These are phyloP conservation scores for Globisporangium perplexum DNA, from an alignment of 352 stramenopile genomes.

Conservation along the genomic window DNA sequence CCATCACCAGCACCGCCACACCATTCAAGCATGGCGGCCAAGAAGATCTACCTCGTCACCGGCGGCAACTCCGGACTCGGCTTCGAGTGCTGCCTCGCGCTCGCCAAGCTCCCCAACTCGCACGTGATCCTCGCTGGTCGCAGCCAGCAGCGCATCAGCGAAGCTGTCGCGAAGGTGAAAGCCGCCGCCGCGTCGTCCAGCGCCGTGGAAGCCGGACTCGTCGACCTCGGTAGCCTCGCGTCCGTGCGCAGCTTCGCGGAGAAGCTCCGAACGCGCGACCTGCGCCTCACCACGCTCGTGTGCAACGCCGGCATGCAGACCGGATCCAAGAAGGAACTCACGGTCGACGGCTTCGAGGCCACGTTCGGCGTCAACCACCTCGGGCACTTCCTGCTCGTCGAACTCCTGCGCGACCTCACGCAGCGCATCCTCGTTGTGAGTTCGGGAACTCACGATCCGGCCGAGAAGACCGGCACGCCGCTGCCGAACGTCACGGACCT, in stretches of 20 bases:
- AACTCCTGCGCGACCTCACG: slow-evolving; percentile 15
- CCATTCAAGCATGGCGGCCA: slow-evolving; percentile 1
- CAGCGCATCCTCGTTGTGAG: slow-evolving; percentile 20
- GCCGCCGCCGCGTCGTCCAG: slow-evolving; percentile 3
- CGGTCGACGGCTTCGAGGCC: slow-evolving; percentile 28
- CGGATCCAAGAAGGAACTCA: slow-evolving; percentile 10
- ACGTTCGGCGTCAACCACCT: slow-evolving; percentile 38
- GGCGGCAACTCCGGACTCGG: slow-evolving; percentile 27
- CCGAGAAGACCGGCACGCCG: slow-evolving; percentile 12
- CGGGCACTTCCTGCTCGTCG: slow-evolving; percentile 30
- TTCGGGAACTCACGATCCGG: slow-evolving; percentile 24
- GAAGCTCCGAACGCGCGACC: slow-evolving; percentile 10
- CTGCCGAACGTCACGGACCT: slow-evolving; percentile 20
- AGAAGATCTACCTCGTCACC: slow-evolving; percentile 27
- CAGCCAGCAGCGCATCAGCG: slow-evolving; percentile 19
- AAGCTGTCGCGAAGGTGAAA: slow-evolving; percentile 12
- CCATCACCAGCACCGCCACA: too few relatives aligned
- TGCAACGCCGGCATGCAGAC: slow-evolving; percentile 37
- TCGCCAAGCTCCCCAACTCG: slow-evolving; percentile 18
- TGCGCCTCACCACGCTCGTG: slow-evolving; percentile 23
- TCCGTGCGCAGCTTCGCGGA: slow-evolving; percentile 19
- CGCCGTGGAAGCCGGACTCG: slow-evolving; percentile 17
- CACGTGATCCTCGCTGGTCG: slow-evolving; percentile 28
- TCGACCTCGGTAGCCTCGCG: slow-evolving; percentile 29
- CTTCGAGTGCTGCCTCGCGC: slow-evolving; percentile 18